Base-by-base conservation (phyloP, 192 early-diverging fungal genomes). In the Coemansia sp. region DNA sequence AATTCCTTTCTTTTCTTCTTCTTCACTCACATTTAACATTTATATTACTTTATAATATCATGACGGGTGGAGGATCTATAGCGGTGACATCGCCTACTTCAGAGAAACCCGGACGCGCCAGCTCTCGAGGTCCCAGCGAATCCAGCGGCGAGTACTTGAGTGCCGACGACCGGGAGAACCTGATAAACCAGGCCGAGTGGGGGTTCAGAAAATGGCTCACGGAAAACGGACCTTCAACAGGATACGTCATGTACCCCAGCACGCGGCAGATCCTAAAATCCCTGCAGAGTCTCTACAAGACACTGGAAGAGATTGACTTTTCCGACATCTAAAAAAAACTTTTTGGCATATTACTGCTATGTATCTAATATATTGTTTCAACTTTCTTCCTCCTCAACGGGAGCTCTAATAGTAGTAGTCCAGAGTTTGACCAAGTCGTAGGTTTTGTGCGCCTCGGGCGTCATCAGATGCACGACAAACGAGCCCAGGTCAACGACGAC, bases 391-490 rank as follows among this genome's bases (percentile, higher is more conserved):
- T 51, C 39, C 37, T 17, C 1, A 31, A 4, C 19, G 10, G 60
- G 5, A 34, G 36, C 57, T 6, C 17, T 45, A 6, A n/a, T 45
- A 6, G 45, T 46, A 17, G 17, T n/a, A 45, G 66, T 42, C 75
- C 80, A 82, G 6, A 82, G 72, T 3, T 63, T 29, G 19, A 77
- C 72, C 50, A 82, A 42, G 34, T 82, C 72, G 36, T 82, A 82
- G 9, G 59, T 69, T 24, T 65, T 63, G 46, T 62, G 50, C 1
- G 80, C 80, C 42, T 82, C 80, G 2, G 80, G 65, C 1, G 75
- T 82, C 80, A 82, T 82, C 8, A 82, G 61, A 44, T 82, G 80
- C 4, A 82, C 62, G 8, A 82, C 59, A 72, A 77, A 77, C 24
- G 37, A 35, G n/a, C 80, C 80, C 62, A 82, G 42, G 44, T 82